phyloP scores from a whole-genome alignment of 768 basidiomycete genomes.

The Russula vinacea region DNA sequence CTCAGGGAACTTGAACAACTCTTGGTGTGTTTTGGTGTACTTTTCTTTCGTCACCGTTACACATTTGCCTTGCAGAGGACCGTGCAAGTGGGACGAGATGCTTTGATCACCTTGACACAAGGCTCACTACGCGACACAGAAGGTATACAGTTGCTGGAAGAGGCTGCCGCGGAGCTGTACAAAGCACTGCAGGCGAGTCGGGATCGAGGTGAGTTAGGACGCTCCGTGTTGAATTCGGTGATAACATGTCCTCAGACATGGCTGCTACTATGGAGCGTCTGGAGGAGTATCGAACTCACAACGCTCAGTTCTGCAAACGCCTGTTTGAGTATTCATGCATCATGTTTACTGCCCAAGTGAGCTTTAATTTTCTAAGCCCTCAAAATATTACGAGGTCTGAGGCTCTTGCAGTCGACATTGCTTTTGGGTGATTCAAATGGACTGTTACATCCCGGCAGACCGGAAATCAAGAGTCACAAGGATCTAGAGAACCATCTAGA shows the following conservation, averaged over 20 bases:
- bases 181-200: constrained; percentile 88
- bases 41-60: background rate
- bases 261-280: constrained; percentile 95
- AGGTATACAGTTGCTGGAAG: constrained; percentile 77
- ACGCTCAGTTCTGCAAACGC: constrained; percentile 90
- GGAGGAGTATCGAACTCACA: constrained; percentile 86
- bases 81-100: constrained; percentile 82
- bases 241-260: constrained; percentile 58
- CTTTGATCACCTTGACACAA: constrained; percentile 75
- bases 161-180: constrained; percentile 84
- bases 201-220: constrained; percentile 66
- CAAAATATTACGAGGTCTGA: background rate
- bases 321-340: constrained; percentile 86
- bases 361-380: constrained; percentile 28
- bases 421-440: constrained; percentile 64
- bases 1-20: constrained; percentile 84
- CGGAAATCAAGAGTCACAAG: constrained; percentile 58
- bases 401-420: constrained; percentile 54
- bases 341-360: constrained; percentile 86
- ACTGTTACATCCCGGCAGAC: constrained; percentile 45
- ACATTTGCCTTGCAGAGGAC: constrained; percentile 61
- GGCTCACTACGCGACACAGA: constrained; percentile 80
- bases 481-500: constrained; percentile 80
- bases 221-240: background rate
- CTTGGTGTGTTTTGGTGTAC: constrained; percentile 47